Base-by-base conservation (phyloP, 1,284 basidiomycete genomes). In the Kalmanozyma brasiliensis region DNA sequence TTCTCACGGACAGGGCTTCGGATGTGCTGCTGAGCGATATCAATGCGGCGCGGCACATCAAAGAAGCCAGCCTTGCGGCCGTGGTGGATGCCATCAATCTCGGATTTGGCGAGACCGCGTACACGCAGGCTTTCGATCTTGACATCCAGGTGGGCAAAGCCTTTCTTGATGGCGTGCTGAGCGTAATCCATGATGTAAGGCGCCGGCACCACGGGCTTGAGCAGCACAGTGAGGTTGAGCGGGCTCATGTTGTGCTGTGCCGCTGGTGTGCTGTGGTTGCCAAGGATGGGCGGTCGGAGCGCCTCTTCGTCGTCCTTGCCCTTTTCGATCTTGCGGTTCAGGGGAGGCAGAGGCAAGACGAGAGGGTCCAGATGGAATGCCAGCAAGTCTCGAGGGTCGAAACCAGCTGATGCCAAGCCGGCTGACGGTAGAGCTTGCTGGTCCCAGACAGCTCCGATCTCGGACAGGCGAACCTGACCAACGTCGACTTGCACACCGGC, bases 291-390 rank as follows among this genome's bases (percentile, higher is more conserved):
- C 8, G 67, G 67, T 8, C 52, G 56, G 3, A 61, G 58, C 1
- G 53, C n/a, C 13, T 56, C 55, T 17, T 52, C 46, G 36, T 38
- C 38, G 16, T 70, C 46, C 32, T 34, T 35, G 23, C 51, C 49
- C 4, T 38, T 43, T 16, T 49, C 30, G 11, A 62, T 46, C 44
- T 57, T 65, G 44, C 59, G 56, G 22, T 64, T 67, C 20, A 78
- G 42, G 2, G 35, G 42, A n/a, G 77, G 75, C 7, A 78, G 26
- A n/a, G 75, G 77, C 16, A 78, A 36, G 22, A 70, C 52, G n/a
- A 78, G 59, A 13, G 77, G 73, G 37, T 78, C 73, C 6, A 77
- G 65, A 40, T 77, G 65, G 67, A 77, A 77, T 16, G 73, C 42
- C 33, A 79, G 60, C 61, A 79, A 61, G 38, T 76, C 73, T 11